Evolutionary conservation across 2,329 filamentous ascomycete genomes (phyloP), one percentile per base, ranked within the genome.

Genomic region (Penicillium brasilianum): DNA sequence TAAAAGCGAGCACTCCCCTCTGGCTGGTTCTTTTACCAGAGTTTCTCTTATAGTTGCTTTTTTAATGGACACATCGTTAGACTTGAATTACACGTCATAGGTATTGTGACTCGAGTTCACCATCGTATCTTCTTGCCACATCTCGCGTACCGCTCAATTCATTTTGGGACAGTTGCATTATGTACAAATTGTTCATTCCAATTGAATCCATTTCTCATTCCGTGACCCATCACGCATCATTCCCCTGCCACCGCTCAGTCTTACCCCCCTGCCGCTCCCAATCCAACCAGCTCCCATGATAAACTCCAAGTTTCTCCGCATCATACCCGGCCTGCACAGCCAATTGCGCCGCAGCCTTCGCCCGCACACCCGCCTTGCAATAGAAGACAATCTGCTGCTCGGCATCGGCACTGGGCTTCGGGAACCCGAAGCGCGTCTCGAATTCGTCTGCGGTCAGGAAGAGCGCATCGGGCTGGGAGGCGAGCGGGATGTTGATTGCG

Each of bases 341-440:
- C 75, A 97, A 77, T 66, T 85, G 83, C 7, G 93, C 93, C 7
- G 93, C 93, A 0, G 90, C 86, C 49, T 84, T 82, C 69, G 91
- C 92, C 73, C 95, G 84, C 65, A 98, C 91, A 2, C 95, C 95
- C 0, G 93, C 89, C 80, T 92, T 96, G 80, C 95, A 99, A 77
- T 97, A 98, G 72, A 98, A 95, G 4, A 98, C 84, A 14, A 97
- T 69, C 48, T 66, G 48, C 25, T 66, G 69, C 3, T 67, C 76
- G 66, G 86, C 82, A 34, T 86, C 82, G 61, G 80, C 81, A 2
- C 71, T 70, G 0, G 89, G 93, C 62, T 91, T 90, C 61, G 83
- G 79, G 72, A 90, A 96, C 4, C 92, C 93, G 77, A 92, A 93
- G 16, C 89, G 81, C 62, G 92, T 91, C 73, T 90, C 85, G 73